phyloP scores from a whole-genome alignment of 2,329 filamentous ascomycete genomes.

The Fusarium newnesense region DNA sequence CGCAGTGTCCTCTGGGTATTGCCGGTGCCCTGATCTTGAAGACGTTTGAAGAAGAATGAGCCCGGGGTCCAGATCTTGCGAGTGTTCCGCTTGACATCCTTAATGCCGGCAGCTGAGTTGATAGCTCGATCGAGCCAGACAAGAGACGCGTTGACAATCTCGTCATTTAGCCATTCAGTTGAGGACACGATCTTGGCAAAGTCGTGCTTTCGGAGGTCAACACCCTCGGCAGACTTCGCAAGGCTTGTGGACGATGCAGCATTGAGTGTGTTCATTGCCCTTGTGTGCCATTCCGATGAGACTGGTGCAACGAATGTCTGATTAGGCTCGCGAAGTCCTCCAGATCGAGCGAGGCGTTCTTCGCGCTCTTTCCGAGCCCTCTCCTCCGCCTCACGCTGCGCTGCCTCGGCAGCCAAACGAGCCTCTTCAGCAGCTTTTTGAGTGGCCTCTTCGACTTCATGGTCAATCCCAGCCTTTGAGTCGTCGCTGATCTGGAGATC shows the following conservation, averaged over 20 bases:
- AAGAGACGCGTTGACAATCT: constrained; percentile 76
- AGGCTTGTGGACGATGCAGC: constrained; percentile 50
- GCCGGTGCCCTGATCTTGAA: constrained; percentile 59
- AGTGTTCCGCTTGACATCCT: constrained; percentile 55
- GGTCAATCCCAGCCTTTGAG: constrained; percentile 40
- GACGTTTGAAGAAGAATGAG: constrained; percentile 72
- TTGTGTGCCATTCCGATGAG: constrained; percentile 42
- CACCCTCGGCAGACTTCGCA: constrained; percentile 60
- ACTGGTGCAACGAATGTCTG: constrained; percentile 44
- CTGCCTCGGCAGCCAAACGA: constrained; percentile 41
- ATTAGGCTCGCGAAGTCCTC: constrained; percentile 46
- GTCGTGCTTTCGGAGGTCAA: constrained; percentile 64
- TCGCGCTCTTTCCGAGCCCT: constrained; percentile 39
- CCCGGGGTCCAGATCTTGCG: constrained; percentile 72
- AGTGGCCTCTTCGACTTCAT: constrained; percentile 39
- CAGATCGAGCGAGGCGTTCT: constrained; percentile 45
- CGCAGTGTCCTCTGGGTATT: constrained; percentile 66
- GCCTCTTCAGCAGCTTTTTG: constrained; percentile 43
- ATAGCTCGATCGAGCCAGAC: constrained; percentile 68
- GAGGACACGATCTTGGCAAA: constrained; percentile 69
- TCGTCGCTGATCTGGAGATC: constrained; percentile 46
- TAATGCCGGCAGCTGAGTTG: constrained; percentile 66
- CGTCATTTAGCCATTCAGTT: constrained; percentile 78
- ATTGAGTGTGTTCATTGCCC: constrained; percentile 47
- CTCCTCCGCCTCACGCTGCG: constrained; percentile 38